Percentiles rank a stretch among this genome's conserved stretches.
Conservation (phyloP, 2,329 filamentous ascomycete genomes). For the Pezicula carpinea region DNA sequence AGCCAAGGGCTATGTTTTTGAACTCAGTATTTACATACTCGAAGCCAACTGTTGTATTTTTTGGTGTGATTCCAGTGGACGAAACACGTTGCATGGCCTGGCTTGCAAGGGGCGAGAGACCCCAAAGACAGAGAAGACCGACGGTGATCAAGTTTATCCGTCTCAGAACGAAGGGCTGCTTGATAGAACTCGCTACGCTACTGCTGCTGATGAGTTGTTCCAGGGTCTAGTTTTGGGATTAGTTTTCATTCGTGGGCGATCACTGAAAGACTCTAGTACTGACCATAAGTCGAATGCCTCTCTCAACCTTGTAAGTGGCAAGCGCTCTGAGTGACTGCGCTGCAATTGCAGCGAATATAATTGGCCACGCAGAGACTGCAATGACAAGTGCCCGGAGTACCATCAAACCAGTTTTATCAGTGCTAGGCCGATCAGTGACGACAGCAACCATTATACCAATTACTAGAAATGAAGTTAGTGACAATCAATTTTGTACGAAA, state of each 20-base stretch:
- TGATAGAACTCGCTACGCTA: slow-evolving; percentile 8
- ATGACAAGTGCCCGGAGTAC: slow-evolving; percentile 3
- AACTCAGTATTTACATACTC: not conserved
- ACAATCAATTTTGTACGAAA: too few relatives aligned
- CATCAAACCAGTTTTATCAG: too few relatives aligned
- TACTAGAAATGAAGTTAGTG: too few relatives aligned
- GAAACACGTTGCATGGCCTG: slow-evolving; percentile 5
- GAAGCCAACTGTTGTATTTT: not conserved
- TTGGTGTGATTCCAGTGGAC: not conserved
- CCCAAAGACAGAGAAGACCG: slow-evolving; percentile 4
- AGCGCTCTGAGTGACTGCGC: slow-evolving; percentile 8
- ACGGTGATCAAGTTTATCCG: slow-evolving; percentile 5
- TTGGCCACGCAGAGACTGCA: slow-evolving; percentile 7
- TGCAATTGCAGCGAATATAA: slow-evolving; percentile 8
- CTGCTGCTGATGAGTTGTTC: slow-evolving; percentile 8
- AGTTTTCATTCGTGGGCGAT: not conserved
- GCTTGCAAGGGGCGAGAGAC: slow-evolving; percentile 5
- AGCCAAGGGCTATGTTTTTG: not conserved
- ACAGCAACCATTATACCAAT: too few relatives aligned
- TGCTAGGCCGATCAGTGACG: too few relatives aligned
- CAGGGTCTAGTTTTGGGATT: slow-evolving; percentile 2
- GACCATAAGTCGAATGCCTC: slow-evolving; percentile 9
- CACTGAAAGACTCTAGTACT: not conserved
- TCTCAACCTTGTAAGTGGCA: slow-evolving; percentile 7
- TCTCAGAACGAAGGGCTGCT: slow-evolving; percentile 9